Conservation (phyloP, 352 stramenopile genomes). For the Phytophthora idaei region DNA sequence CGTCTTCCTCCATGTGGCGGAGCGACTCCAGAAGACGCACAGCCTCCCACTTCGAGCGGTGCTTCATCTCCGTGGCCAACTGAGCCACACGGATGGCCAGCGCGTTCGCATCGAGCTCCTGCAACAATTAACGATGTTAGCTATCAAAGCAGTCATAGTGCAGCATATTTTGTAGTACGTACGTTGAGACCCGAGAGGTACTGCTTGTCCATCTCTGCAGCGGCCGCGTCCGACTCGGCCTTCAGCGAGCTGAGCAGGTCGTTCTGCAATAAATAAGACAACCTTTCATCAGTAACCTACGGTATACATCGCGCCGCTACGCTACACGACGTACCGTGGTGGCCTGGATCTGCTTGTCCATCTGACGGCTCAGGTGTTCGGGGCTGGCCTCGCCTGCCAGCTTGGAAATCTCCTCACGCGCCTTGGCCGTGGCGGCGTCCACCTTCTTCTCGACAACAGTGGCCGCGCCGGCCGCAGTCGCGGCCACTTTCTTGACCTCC, state of each 20-base stretch:
- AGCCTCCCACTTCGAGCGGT: constrained; percentile 86
- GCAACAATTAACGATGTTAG: constrained; percentile 6
- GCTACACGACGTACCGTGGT: constrained; percentile 50
- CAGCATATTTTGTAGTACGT: constrained; percentile 15
- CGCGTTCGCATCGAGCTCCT: constrained; percentile 73
- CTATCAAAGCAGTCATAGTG: background rate
- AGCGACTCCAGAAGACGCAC: constrained; percentile 76
- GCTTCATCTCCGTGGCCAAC: constrained; percentile 87
- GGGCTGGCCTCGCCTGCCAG: constrained; percentile 55
- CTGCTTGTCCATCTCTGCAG: constrained; percentile 74
- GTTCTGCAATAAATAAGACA: constrained; percentile 42
- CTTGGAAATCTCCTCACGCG: constrained; percentile 65
- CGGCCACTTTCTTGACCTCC: constrained; percentile 38
- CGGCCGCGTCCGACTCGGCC: constrained; percentile 58
- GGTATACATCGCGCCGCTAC: background rate
- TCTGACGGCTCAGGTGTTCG: constrained; percentile 44
- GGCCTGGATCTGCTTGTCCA: constrained; percentile 71
- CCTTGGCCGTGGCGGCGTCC: constrained; percentile 63
- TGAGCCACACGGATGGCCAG: constrained; percentile 81
- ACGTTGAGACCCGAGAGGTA: constrained; percentile 77
- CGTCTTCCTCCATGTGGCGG: constrained; percentile 78
- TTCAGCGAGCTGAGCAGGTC: constrained; percentile 68
- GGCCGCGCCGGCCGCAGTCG: constrained; percentile 28
- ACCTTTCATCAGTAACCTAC: constrained; percentile 7
- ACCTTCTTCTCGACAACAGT: constrained; percentile 65